Evolutionary conservation across 1,284 basidiomycete species (phyloP).

Genomic region (Naganishia liquefaciens): DNA sequence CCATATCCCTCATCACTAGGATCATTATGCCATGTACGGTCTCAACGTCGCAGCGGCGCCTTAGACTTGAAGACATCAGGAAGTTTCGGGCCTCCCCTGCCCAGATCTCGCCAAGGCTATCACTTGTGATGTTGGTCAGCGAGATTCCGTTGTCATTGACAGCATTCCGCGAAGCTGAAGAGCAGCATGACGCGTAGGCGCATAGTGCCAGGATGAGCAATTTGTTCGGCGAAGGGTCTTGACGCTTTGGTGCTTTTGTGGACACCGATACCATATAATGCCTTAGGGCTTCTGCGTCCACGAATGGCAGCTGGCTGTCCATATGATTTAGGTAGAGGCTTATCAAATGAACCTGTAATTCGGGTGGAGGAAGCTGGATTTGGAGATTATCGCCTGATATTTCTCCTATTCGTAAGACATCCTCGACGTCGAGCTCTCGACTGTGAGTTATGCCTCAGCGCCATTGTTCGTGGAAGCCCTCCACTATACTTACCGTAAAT

Average conservation of each 20-base stretch:
- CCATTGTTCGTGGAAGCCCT: no score
- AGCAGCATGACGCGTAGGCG: conserved; percentile 31
- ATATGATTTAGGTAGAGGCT: conserved; percentile 21
- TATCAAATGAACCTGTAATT: conserved; percentile 27
- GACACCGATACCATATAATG: conserved; percentile 11
- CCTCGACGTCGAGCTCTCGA: conserved; percentile 25
- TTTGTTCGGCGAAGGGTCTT: conserved; percentile 10
- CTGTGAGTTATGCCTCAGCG: background rate
- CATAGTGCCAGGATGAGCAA: conserved; percentile 29
- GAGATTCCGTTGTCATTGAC: conserved; percentile 16
- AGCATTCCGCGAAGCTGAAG: conserved; percentile 3
- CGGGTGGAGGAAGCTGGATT: conserved; percentile 32
- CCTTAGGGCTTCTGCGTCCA: conserved; percentile 12
- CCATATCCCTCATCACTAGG: conserved; percentile 28
- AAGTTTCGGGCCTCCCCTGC: conserved; percentile 29
- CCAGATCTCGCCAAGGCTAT: conserved; percentile 31
- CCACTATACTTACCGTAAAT: conserved; percentile 15
- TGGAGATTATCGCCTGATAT: conserved; percentile 16
- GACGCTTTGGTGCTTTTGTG: conserved; percentile 12
- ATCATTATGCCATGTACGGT: conserved; percentile 29
- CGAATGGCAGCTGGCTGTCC: conserved; percentile 25
- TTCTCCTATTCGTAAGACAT: conserved; percentile 24
- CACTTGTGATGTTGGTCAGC: conserved; percentile 19
- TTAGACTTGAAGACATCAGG: conserved; percentile 25
- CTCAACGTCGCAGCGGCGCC: conserved; percentile 27